A percentile compares a stretch with the other conserved stretches of the same genome.
phyloP scores from a whole-genome alignment of 2,329 filamentous ascomycete genomes.

The Nemania abortiva region DNA sequence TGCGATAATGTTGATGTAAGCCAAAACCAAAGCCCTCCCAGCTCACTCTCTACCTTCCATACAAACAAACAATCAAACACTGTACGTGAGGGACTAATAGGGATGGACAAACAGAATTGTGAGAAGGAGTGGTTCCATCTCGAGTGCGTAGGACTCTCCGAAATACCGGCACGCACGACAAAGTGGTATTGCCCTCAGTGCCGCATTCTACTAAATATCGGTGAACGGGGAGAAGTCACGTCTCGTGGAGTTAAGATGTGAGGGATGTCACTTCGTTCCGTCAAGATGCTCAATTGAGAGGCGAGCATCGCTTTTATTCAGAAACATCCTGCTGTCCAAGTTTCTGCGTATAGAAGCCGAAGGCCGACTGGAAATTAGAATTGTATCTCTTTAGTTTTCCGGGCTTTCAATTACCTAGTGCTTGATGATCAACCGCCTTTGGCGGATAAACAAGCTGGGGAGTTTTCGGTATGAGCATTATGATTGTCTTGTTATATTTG shows the following conservation, averaged over 20 bases:
- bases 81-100: conserved; percentile 43
- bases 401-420: background rate
- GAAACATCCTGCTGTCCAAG: background rate
- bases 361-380: background rate
- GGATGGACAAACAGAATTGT: conserved; percentile 65
- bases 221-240: conserved; percentile 72
- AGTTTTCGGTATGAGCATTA: conserved; percentile 19
- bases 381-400: background rate
- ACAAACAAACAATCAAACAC: conserved; percentile 22
- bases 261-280: conserved; percentile 15
- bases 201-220: conserved; percentile 70
- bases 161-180: conserved; percentile 76
- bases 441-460: background rate
- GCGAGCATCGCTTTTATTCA: background rate
- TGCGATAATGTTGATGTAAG: conserved; percentile 83
- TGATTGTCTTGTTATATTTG: conserved; percentile 2
- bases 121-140: conserved; percentile 89
- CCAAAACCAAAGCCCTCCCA: conserved; percentile 41
- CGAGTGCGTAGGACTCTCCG: conserved; percentile 76
- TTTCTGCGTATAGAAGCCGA: background rate
- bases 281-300: background rate
- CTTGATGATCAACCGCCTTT: background rate
- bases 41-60: conserved; percentile 27
- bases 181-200: conserved; percentile 91
- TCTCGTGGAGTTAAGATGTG: conserved; percentile 67